Conservation (phyloP, 495 filamentous ascomycete species). For the Trichoderma reesei region DNA sequence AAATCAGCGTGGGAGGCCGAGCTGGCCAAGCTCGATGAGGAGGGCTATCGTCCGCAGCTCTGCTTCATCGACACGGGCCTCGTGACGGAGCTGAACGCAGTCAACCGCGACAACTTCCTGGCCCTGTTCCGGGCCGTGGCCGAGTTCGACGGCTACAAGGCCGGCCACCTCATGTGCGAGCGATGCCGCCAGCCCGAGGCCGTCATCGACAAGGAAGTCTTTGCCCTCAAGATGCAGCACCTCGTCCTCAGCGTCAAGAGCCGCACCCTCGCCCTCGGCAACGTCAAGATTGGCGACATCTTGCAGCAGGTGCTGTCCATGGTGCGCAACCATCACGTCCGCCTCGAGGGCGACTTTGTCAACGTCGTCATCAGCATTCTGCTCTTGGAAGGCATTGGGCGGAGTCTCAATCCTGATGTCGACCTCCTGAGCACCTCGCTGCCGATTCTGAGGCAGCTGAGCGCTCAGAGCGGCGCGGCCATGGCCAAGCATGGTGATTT, state of each 20-base stretch:
- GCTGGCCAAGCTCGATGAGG: slow-evolving; percentile 68
- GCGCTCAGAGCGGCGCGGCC: slow-evolving; percentile 61
- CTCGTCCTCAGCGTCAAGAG: slow-evolving; percentile 84
- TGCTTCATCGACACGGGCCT: slow-evolving; percentile 98
- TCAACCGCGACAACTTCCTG: slow-evolving; percentile 83
- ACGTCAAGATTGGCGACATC: slow-evolving; percentile 93
- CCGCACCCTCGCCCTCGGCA: slow-evolving; percentile 82
- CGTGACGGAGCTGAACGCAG: slow-evolving; percentile 83
- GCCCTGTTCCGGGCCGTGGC: slow-evolving; percentile 94
- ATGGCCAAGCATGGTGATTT: slow-evolving; percentile 66
- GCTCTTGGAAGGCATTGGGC: slow-evolving; percentile 87
- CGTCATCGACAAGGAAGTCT: slow-evolving; percentile 80
- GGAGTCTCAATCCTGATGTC: slow-evolving; percentile 72
- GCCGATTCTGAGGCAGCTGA: slow-evolving; percentile 83
- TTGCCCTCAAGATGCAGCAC: slow-evolving; percentile 93
- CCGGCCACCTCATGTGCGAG: slow-evolving; percentile 92
- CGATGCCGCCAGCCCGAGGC: slow-evolving; percentile 83
- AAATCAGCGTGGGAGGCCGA: slow-evolving; percentile 56
- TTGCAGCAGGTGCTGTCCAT: slow-evolving; percentile 81
- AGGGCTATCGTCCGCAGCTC: slow-evolving; percentile 87
- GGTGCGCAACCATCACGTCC: slow-evolving; percentile 88
- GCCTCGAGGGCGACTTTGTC: slow-evolving; percentile 95
- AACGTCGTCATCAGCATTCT: slow-evolving; percentile 96
- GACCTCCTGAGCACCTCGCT: slow-evolving; percentile 82
- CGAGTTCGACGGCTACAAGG: slow-evolving; percentile 94